Evolutionary conservation across 768 basidiomycete genomes (phyloP), one percentile per base, ranked within the genome.

Genomic region (Hebeloma cylindrosporum): DNA sequence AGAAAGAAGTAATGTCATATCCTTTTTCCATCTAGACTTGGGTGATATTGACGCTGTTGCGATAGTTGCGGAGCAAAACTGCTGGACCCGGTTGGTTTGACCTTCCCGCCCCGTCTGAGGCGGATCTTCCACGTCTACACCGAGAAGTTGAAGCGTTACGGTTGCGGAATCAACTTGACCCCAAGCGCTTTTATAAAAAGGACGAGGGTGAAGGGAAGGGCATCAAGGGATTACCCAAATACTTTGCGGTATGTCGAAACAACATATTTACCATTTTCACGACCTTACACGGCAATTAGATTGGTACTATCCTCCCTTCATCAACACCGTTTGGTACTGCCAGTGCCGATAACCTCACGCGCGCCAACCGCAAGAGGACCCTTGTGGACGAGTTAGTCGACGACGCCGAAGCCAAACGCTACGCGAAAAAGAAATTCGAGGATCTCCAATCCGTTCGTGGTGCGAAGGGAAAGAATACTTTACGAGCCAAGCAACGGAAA

Each of bases 401-500:
- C 56, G 92, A 94, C 67, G 83, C 88, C 2, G 88, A 93, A 65
- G 79, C 88, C 20, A 82, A 80, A 61, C 75, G 83, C 48, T 93
- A 93, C 60, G 86, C 93, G n/a, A 93, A 93, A 70, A 82, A 79
- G 70, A 94, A 94, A 69, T 93, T 92, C 66, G 78, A 79, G 50
- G 87, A 90, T 40, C 66, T 93, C 35, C 85, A 90, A 66, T 60
- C 64, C 4, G 77, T 80, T 31, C 75, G 84, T 55, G 83, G 78
- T 14, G 81, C 81, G 11, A 81, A 71, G 56, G 89, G 90, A 6
- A 77, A 75, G 52, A 82, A 82, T 40, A 91, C 87, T 1, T 65
- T 85, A n/a, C 73, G 71, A 18, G 75, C 77, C 40, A 87, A 78
- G 68, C 77, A 80, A 51, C 73, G 83, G 50, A 79, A 75, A 56